Percentiles rank a stretch among this genome's conserved stretches.
Conservation (phyloP, 75 land plant genomes). For the Chamaecyparis obtusa region DNA sequence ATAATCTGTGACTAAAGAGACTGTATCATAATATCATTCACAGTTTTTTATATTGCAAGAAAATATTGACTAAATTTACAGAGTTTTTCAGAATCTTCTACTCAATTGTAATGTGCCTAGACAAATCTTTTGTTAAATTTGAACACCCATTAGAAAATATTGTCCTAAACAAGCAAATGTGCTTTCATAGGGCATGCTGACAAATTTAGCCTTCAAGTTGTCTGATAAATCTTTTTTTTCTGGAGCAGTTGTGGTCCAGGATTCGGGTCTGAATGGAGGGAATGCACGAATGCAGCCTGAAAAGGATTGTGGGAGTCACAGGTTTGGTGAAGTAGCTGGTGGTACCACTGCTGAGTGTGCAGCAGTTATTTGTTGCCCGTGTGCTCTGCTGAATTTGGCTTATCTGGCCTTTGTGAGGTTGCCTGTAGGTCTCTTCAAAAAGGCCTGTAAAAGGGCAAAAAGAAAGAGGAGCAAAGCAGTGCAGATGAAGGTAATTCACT, state of each 20-base stretch:
- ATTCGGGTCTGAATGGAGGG: neutral
- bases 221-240: neutral
- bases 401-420: conserved; percentile 34
- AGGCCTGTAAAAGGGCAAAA: conserved; percentile 12
- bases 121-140: neutral
- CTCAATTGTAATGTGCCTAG: no score
- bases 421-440: conserved; percentile 42
- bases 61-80: no score
- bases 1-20: no score
- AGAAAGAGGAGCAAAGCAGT: neutral
- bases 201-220: neutral
- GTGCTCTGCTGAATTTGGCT: conserved; percentile 26
- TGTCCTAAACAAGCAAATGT: neutral
- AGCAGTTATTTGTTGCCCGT: conserved; percentile 48
- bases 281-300: conserved; percentile 11
- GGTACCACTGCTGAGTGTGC: conserved; percentile 55
- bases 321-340: conserved; percentile 39
- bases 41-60: no score
- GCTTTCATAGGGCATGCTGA: neutral
- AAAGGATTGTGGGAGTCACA: neutral
- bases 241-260: neutral
- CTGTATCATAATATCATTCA: no score
- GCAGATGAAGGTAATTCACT: neutral
- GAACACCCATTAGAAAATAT: neutral
- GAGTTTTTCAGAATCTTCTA: no score